These are phyloP conservation scores for Lanmaoa rubissima DNA, from an alignment of 768 basidiomycete species.

Conservation along the genomic window DNA sequence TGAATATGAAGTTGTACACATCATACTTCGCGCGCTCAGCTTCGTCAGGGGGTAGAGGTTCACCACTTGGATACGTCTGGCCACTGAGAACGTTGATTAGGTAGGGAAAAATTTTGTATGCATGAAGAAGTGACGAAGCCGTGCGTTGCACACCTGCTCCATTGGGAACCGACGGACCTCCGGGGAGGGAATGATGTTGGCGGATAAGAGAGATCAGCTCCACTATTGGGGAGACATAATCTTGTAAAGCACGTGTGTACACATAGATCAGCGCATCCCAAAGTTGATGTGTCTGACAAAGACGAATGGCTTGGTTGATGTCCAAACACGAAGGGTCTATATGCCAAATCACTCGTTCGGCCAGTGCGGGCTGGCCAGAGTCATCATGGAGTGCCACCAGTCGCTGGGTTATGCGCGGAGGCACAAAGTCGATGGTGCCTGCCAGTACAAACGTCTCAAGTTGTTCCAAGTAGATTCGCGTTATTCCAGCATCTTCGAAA, in stretches of 20 bases:
- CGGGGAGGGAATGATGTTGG: constrained; percentile 23
- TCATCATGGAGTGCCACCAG: constrained; percentile 78
- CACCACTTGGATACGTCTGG: constrained; percentile 81
- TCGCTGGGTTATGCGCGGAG: constrained; percentile 85
- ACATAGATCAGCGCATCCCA: constrained; percentile 96
- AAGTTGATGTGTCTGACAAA: constrained; percentile 80
- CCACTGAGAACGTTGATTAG: constrained; percentile 79
- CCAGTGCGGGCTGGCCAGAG: constrained; percentile 64
- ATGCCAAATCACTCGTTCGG: constrained; percentile 93
- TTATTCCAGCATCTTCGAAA: constrained; percentile 82
- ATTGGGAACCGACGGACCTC: constrained; percentile 3
- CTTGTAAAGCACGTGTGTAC: constrained; percentile 82
- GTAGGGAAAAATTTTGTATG: constrained; percentile 92
- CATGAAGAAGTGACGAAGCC: constrained; percentile 50
- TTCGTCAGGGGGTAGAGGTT: constrained; percentile 63
- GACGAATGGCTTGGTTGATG: constrained; percentile 84
- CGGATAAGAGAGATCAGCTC: constrained; percentile 79
- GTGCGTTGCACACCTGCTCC: constrained; percentile 15
- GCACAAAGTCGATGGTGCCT: constrained; percentile 68
- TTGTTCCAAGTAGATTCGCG: constrained; percentile 76
- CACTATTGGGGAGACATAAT: constrained; percentile 87
- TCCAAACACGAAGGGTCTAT: constrained; percentile 90
- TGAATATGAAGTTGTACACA: constrained; percentile 83
- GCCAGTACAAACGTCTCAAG: constrained; percentile 82
- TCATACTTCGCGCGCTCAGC: constrained; percentile 66